Evolutionary conservation across 805 yeast genomes (phyloP).

Genomic region (Ogataea paradorogensis): DNA sequence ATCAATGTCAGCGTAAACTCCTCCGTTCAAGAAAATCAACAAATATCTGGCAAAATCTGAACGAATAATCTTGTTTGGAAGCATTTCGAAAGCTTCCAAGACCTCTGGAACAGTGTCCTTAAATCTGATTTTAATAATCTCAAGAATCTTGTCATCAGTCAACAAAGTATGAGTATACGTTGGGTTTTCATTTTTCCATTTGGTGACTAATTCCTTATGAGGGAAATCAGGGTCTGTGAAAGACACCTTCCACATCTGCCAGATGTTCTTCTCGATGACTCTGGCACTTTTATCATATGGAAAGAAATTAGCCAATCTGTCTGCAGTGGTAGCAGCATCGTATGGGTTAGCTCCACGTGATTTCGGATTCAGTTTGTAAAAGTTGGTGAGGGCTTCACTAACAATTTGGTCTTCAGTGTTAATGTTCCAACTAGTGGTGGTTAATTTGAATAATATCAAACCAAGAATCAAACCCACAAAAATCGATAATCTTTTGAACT

Average conservation of each 20-base stretch:
- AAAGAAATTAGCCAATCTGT: slow-evolving; percentile 30
- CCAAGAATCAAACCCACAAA: slow-evolving; percentile 28
- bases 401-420: slow-evolving; percentile 27
- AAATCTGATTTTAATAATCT: slow-evolving; percentile 27
- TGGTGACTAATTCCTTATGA: slow-evolving; percentile 28
- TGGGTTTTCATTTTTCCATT: slow-evolving; percentile 36
- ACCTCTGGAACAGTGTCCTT: slow-evolving; percentile 46
- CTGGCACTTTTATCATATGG: slow-evolving; percentile 34
- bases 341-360: slow-evolving; percentile 35
- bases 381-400: slow-evolving; percentile 29
- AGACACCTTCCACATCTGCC: slow-evolving; percentile 37
- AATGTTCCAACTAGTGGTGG: slow-evolving; percentile 26
- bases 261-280: slow-evolving; percentile 32
- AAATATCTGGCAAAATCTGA: slow-evolving; percentile 59
- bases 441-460: slow-evolving; percentile 24
- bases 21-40: slow-evolving; percentile 53
- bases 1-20: slow-evolving; percentile 61
- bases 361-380: slow-evolving; percentile 32
- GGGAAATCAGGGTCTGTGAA: slow-evolving; percentile 35
- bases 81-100: slow-evolving; percentile 47
- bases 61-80: slow-evolving; percentile 51
- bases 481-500: slow-evolving; percentile 27
- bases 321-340: slow-evolving; percentile 31
- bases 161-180: slow-evolving; percentile 31
- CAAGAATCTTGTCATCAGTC: slow-evolving; percentile 34